Percentiles rank a stretch among this genome's conserved stretches.
phyloP scores from a whole-genome alignment of 371 early-diverging fungal genomes.

The Mucor irregularis region DNA sequence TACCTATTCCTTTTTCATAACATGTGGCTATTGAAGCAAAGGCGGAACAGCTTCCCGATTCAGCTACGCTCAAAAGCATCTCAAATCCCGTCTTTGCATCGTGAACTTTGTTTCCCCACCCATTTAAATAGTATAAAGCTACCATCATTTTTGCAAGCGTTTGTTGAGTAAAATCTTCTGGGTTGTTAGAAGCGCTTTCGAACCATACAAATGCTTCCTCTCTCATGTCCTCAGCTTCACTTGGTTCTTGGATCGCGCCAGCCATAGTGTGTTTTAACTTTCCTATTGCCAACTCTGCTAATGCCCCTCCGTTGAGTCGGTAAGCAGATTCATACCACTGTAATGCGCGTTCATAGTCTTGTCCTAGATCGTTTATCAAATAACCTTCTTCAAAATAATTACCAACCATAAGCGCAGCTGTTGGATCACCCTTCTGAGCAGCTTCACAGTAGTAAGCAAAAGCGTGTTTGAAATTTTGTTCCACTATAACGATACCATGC shows the following conservation, averaged over 20 bases:
- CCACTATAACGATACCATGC: conserved; percentile 8
- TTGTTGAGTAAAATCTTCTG: background rate
- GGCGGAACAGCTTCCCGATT: conserved; percentile 18
- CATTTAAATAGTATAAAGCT: conserved; percentile 22
- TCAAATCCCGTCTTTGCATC: conserved; percentile 16
- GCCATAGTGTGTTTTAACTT: conserved; percentile 21
- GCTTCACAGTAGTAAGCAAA: conserved; percentile 28
- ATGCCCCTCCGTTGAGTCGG: conserved; percentile 17
- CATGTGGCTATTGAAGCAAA: conserved; percentile 20
- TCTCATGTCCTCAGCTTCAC: conserved; percentile 20
- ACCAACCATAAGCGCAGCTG: conserved; percentile 27
- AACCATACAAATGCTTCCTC: conserved; percentile 30
- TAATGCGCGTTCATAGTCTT: conserved; percentile 17
- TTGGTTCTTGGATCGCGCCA: background rate
- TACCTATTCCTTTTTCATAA: conserved; percentile 26
- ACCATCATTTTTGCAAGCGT: conserved; percentile 16
- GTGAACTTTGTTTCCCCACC: conserved; percentile 18
- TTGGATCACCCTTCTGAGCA: conserved; percentile 21
- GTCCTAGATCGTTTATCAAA: conserved; percentile 4
- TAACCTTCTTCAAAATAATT: conserved; percentile 30
- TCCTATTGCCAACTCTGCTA: conserved; percentile 29
- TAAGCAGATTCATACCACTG: conserved; percentile 28
- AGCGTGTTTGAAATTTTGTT: conserved; percentile 19
- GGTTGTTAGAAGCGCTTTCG: conserved; percentile 10
- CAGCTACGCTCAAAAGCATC: conserved; percentile 12